These are phyloP conservation scores for Madurella fahalii DNA, from an alignment of 2,329 filamentous ascomycete species.

Conservation along the genomic window DNA sequence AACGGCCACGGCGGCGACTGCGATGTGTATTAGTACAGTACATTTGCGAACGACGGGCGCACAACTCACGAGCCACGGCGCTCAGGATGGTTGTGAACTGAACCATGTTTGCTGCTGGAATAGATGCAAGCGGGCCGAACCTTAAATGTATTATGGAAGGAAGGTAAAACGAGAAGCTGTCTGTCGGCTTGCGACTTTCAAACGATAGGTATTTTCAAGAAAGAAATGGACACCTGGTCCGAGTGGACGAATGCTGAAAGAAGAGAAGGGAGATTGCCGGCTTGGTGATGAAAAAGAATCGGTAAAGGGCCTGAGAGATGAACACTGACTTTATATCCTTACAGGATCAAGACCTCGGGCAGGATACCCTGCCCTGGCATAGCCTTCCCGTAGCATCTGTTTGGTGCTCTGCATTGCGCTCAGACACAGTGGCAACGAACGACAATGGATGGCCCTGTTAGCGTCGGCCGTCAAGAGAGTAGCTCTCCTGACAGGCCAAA, in stretches of 20 bases:
- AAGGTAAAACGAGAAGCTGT: neutral
- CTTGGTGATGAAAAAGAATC: neutral
- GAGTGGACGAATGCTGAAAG: neutral
- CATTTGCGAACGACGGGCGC: neutral
- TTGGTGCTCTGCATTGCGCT: too few species aligned
- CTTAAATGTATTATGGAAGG: neutral
- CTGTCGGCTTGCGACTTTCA: conserved; percentile 12
- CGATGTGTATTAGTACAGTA: neutral
- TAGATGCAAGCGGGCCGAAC: neutral
- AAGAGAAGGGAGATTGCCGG: neutral
- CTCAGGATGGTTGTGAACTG: conserved; percentile 15
- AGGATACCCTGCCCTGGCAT: neutral
- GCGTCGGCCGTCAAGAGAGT: neutral
- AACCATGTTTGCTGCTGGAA: conserved; percentile 23
- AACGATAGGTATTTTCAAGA: conserved; percentile 1
- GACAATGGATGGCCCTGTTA: neutral
- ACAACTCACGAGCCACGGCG: conserved; percentile 15
- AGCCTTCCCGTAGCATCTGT: neutral
- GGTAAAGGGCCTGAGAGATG: neutral
- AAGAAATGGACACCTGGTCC: conserved; percentile 21
- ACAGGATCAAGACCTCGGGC: neutral
- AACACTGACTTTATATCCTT: neutral
- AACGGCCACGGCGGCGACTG: conserved; percentile 19
- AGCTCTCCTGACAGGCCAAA: conserved; percentile 7
- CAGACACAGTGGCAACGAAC: too few species aligned